Evolutionary conservation across 176 grass and related monocot species (phyloP).

Genomic region (Aegilops bicornis): DNA sequence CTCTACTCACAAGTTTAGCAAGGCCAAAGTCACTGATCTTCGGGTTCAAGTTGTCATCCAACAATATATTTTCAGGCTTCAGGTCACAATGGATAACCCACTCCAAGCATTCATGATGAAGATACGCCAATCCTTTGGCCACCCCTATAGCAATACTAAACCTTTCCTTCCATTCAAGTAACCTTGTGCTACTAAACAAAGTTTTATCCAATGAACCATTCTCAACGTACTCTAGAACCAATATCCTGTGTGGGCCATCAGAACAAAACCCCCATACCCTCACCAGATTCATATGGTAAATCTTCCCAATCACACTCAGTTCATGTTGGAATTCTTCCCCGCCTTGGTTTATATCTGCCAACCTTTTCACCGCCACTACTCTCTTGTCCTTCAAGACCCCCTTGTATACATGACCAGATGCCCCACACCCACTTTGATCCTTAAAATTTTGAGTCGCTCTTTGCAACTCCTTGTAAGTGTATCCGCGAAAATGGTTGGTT

Average conservation of each 20-base stretch:
- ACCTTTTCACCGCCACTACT: neutral
- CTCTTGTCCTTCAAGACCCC: conserved; percentile 7
- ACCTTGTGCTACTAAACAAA: neutral
- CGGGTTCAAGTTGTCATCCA: neutral
- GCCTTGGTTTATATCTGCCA: neutral
- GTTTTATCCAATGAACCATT: conserved; percentile 8
- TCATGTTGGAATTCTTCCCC: conserved; percentile 18
- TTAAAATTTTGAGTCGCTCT: neutral
- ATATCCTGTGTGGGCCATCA: neutral
- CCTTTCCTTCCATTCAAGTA: conserved; percentile 8
- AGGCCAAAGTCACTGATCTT: neutral
- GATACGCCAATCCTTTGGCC: conserved; percentile 12
- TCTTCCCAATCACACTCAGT: neutral
- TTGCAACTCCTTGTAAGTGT: conserved; percentile 2
- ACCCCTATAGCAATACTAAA: conserved; percentile 2
- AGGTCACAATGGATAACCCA: neutral
- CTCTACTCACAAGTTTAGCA: neutral
- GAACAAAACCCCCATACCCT: conserved; percentile 24
- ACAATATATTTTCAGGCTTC: neutral
- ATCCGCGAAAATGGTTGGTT: neutral
- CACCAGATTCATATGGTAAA: conserved; percentile 17
- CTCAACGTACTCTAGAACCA: neutral
- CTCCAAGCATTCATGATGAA: neutral
- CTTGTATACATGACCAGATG: neutral
- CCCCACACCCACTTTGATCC: neutral